Percentiles rank a stretch among this genome's conserved stretches.
These are phyloP conservation scores for Podaxis sp. DNA, from an alignment of 768 basidiomycete genomes.

Conservation along the genomic window DNA sequence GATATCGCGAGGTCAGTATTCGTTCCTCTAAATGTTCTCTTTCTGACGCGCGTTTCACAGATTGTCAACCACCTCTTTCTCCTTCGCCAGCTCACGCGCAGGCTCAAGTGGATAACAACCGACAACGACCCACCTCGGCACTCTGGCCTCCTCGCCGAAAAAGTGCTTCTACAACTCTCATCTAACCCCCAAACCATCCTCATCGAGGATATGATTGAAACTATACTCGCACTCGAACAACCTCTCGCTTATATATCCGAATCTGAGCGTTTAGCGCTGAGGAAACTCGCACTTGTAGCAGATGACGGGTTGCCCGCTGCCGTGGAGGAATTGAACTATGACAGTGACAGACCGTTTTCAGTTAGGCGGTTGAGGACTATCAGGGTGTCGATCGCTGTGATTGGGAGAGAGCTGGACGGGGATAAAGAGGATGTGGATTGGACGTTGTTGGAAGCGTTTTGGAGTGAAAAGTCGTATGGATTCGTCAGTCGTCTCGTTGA, in stretches of 20 bases:
- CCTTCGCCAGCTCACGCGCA: slow-evolving; percentile 67
- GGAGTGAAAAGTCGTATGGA: slow-evolving; percentile 59
- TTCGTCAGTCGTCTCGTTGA: slow-evolving; percentile 49
- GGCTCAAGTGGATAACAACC: slow-evolving; percentile 70
- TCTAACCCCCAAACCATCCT: slow-evolving; percentile 61
- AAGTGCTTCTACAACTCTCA: slow-evolving; percentile 59
- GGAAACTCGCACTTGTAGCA: slow-evolving; percentile 62
- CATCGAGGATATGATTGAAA: slow-evolving; percentile 53
- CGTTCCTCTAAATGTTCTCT: background rate
- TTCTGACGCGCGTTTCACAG: slow-evolving; percentile 30
- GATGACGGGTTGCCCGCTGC: slow-evolving; percentile 65
- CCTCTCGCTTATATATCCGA: slow-evolving; percentile 64
- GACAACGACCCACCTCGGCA: slow-evolving; percentile 60
- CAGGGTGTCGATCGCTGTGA: slow-evolving; percentile 60
- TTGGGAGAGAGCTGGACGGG: slow-evolving; percentile 45
- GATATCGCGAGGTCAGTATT: slow-evolving; percentile 65
- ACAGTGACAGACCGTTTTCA: slow-evolving; percentile 50
- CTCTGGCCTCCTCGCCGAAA: slow-evolving; percentile 67
- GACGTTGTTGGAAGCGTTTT: slow-evolving; percentile 53
- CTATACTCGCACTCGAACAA: slow-evolving; percentile 54
- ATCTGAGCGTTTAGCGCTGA: slow-evolving; percentile 55
- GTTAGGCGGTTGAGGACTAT: slow-evolving; percentile 53
- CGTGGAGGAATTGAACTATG: slow-evolving; percentile 55
- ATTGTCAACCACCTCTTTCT: slow-evolving; percentile 74
- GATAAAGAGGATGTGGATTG: slow-evolving; percentile 47